Base-by-base conservation (phyloP, 2,329 filamentous ascomycete genomes). In the Trichoderma sp. region DNA sequence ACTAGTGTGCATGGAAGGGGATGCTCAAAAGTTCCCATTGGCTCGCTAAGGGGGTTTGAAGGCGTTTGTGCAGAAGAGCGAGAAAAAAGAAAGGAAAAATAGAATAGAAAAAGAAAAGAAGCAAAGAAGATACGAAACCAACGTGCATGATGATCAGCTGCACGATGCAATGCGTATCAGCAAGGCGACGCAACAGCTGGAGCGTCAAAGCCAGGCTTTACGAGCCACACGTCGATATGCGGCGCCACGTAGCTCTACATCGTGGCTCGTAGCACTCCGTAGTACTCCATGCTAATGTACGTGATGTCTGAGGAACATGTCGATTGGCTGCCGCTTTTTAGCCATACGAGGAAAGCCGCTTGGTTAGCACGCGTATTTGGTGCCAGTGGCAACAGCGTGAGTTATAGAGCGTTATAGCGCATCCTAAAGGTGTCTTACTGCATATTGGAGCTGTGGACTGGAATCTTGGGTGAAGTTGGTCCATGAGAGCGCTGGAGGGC, bases 201-300 rank as follows among this genome's bases (percentile, higher is more conserved):
- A 21, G 21, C 50, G 24, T 38, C 50, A 18, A 24, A 9, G 33
- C 16, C 6, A 18, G 67, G 21, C 14, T 24, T 72, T 33, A 72
- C 69, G 69, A 72, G 69, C 69, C 69, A 72, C 69, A 63, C 69
- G 27, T 53, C 21, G 38, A 63, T 53, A 72, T 72, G 69, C 69
- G 31, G 69, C 69, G 69, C 69, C 69, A 72, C 69, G 69, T 72
- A 72, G 69, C 69, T 35, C 31, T 63, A 63, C 60, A 63, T 62
- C 29, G 33, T 21, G 29, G 60, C 31, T 29, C 11, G 59, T 41
- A 9, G 56, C n/a, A n/a, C n/a, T n/a, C n/a, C n/a, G n/a, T 60
- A 11, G 27, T n/a, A 29, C 29, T 31, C 18, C 12, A 14, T 50
- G 18, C 56, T 50, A 50, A 56, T 11, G 65, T 68, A 27, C 31